A percentile compares a stretch with the other conserved stretches of the same genome.
Evolutionary conservation across 208 protist species (phyloP).

Genomic region (Trichomonas vaginalis): DNA sequence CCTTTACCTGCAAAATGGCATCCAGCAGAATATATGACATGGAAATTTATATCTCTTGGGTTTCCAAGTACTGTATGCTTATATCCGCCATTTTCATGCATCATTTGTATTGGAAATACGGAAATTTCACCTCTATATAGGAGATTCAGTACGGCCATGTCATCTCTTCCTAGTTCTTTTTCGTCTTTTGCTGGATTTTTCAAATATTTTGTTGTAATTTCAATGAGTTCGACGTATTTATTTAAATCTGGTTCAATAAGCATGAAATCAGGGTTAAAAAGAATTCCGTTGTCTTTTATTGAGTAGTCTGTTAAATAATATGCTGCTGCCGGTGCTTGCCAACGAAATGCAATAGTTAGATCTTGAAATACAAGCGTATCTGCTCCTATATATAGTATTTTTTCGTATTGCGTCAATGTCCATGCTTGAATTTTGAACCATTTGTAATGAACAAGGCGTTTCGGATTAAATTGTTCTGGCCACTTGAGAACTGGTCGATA

Average conservation of each 20-base stretch:
- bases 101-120: not conserved
- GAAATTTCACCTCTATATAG: not conserved
- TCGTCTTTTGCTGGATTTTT: not conserved
- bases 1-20: not conserved
- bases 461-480: not conserved
- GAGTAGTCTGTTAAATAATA: not conserved
- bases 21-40: not conserved
- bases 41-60: not conserved
- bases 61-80: not conserved
- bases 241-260: not conserved
- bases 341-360: not conserved
- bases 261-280: not conserved
- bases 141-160: not conserved
- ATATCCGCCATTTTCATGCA: not conserved
- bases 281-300: not conserved
- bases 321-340: not conserved
- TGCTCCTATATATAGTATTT: not conserved
- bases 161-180: not conserved
- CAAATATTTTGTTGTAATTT: not conserved
- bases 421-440: not conserved
- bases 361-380: not conserved
- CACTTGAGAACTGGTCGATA: not conserved
- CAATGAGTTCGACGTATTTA: not conserved
- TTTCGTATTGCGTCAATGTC: not conserved
- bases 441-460: not conserved